Evolutionary conservation across 805 yeast species (phyloP).

Genomic region (Pachysolen tannophilus): DNA sequence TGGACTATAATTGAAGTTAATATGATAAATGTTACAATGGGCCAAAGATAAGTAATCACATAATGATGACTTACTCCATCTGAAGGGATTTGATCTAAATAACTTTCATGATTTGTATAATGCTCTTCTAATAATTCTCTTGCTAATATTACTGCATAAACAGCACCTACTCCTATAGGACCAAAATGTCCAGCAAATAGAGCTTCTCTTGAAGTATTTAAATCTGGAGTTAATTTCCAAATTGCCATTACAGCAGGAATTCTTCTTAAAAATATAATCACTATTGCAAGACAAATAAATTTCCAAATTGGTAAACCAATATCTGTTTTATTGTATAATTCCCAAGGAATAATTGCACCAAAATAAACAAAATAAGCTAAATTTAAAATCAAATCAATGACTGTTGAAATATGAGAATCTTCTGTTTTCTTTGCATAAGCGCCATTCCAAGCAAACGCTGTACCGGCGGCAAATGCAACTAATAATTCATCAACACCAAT

Average conservation of each 20-base stretch:
- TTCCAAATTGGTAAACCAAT: conserved; percentile 48
- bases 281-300: conserved; percentile 41
- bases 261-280: conserved; percentile 41
- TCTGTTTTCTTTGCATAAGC: conserved; percentile 51
- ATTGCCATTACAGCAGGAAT: conserved; percentile 48
- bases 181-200: conserved; percentile 70
- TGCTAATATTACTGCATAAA: conserved; percentile 45
- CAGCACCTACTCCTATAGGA: conserved; percentile 67
- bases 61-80: conserved; percentile 17
- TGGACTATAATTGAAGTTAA: conserved; percentile 80
- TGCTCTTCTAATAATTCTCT: conserved; percentile 23
- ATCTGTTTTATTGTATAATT: conserved; percentile 37
- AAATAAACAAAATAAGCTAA: conserved; percentile 62
- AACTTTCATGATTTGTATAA: conserved; percentile 9
- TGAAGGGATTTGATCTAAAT: conserved; percentile 21
- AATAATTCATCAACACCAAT: conserved; percentile 65
- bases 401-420: conserved; percentile 56
- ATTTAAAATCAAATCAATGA: conserved; percentile 56
- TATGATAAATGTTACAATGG: conserved; percentile 62
- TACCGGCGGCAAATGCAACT: conserved; percentile 68
- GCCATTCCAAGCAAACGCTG: conserved; percentile 71
- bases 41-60: conserved; percentile 34
- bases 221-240: conserved; percentile 53
- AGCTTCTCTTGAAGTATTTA: conserved; percentile 60
- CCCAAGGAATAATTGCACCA: conserved; percentile 70